These are phyloP conservation scores for Cytospora piceae DNA, from an alignment of 2,329 filamentous ascomycete genomes.

Conservation along the genomic window DNA sequence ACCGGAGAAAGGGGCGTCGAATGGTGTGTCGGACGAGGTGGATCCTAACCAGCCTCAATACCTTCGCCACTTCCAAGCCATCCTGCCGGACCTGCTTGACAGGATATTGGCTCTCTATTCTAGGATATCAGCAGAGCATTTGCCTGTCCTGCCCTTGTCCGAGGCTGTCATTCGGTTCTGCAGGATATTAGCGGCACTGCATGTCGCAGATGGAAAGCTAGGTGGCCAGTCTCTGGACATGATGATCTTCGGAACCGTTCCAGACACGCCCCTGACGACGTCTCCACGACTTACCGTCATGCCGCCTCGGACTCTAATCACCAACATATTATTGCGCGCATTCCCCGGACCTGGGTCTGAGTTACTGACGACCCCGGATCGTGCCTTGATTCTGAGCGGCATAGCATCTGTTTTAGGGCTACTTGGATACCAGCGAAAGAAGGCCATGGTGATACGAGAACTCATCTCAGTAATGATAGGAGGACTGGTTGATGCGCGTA, in stretches of 20 bases:
- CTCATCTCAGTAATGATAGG: conserved; percentile 81
- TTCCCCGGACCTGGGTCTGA: conserved; percentile 71
- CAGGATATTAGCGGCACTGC: conserved; percentile 69
- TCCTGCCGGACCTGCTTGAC: conserved; percentile 75
- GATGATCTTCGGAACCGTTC: conserved; percentile 65
- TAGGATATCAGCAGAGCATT: conserved; percentile 69
- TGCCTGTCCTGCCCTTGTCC: conserved; percentile 72
- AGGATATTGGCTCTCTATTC: conserved; percentile 76
- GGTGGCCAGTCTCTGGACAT: conserved; percentile 64
- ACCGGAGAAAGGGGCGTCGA: conserved; percentile 48
- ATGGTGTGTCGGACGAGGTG: conserved; percentile 43
- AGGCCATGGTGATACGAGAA: conserved; percentile 86
- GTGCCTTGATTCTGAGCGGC: conserved; percentile 78
- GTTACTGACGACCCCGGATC: conserved; percentile 72
- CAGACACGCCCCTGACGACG: conserved; percentile 53
- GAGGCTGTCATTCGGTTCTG: conserved; percentile 76
- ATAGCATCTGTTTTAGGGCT: conserved; percentile 84
- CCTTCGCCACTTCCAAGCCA: conserved; percentile 56
- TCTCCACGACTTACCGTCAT: conserved; percentile 59
- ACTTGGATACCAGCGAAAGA: conserved; percentile 83
- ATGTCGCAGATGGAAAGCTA: conserved; percentile 66
- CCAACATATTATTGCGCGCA: conserved; percentile 67
- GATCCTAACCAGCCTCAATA: conserved; percentile 55
- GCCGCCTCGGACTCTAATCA: conserved; percentile 66
- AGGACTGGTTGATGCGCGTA: conserved; percentile 86